phyloP scores from a whole-genome alignment of 805 yeast species.

The Blastobotrys parvus region DNA sequence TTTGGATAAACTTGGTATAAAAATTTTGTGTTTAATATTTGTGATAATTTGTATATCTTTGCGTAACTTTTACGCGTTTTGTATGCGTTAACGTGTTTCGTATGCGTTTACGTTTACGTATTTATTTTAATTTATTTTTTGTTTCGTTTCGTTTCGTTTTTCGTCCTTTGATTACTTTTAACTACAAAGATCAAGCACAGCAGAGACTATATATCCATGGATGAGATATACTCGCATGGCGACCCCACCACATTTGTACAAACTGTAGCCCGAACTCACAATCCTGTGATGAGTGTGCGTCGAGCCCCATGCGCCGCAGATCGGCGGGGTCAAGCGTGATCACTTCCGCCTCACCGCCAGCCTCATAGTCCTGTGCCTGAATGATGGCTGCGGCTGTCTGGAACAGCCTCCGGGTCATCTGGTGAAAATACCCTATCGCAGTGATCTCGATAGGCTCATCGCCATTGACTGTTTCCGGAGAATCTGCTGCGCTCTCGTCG shows the following conservation, averaged over 20 bases:
- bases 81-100: background rate
- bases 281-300: constrained; percentile 43
- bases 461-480: background rate
- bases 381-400: constrained; percentile 32
- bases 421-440: constrained; percentile 46
- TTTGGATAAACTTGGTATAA: too few species aligned
- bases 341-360: constrained; percentile 5
- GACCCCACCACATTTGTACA: constrained; percentile 35
- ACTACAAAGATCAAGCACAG: too few species aligned
- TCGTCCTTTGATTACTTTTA: background rate
- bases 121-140: constrained; percentile 3
- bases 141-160: background rate
- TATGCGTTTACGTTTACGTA: background rate
- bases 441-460: constrained; percentile 14
- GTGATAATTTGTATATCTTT: background rate
- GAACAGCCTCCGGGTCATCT: constrained; percentile 38
- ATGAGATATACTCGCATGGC: background rate
- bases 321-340: constrained; percentile 36
- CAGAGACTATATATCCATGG: too few species aligned
- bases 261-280: constrained; percentile 37
- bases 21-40: background rate
- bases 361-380: constrained; percentile 24
- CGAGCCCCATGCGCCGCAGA: constrained; percentile 49
- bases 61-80: background rate
- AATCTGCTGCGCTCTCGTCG: background rate